Conservation (phyloP, 2,329 filamentous ascomycete genomes). For the Cladosporium cucumerinum region DNA sequence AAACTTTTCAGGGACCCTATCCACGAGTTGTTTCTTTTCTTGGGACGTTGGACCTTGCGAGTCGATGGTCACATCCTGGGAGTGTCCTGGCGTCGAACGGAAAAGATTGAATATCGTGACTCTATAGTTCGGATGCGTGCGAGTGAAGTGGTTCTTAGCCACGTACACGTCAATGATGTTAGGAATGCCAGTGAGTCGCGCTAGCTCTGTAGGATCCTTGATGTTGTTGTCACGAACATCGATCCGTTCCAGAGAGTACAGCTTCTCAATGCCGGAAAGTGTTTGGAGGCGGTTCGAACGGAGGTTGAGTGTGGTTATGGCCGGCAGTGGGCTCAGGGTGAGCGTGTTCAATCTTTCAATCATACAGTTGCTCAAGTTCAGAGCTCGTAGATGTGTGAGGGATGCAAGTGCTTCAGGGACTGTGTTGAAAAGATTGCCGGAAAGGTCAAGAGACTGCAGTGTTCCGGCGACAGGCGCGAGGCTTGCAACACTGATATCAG, state of each 20-base stretch:
- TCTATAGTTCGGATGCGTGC: slow-evolving; percentile 79
- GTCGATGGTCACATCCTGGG: slow-evolving; percentile 87
- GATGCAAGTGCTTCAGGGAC: slow-evolving; percentile 87
- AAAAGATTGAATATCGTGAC: slow-evolving; percentile 95
- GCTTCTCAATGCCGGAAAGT: slow-evolving; percentile 82
- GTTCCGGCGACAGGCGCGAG: slow-evolving; percentile 81
- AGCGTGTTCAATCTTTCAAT: slow-evolving; percentile 90
- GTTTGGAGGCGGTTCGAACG: slow-evolving; percentile 83
- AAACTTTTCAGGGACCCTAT: slow-evolving; percentile 72
- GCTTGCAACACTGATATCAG: slow-evolving; percentile 70
- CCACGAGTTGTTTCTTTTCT: slow-evolving; percentile 79
- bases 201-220: slow-evolving; percentile 86
- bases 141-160: slow-evolving; percentile 84
- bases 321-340: slow-evolving; percentile 78
- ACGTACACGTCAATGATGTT: slow-evolving; percentile 93
- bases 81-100: slow-evolving; percentile 81
- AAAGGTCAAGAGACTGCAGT: slow-evolving; percentile 87
- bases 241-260: slow-evolving; percentile 82
- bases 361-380: slow-evolving; percentile 97
- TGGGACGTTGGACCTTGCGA: slow-evolving; percentile 76
- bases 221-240: slow-evolving; percentile 89
- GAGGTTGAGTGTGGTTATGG: slow-evolving; percentile 89
- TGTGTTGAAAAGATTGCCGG: slow-evolving; percentile 88
- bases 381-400: slow-evolving; percentile 79
- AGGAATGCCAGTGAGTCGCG: slow-evolving; percentile 82